Evolutionary conservation across 2,329 filamentous ascomycete genomes (phyloP).

Genomic region (Alternaria longipes): DNA sequence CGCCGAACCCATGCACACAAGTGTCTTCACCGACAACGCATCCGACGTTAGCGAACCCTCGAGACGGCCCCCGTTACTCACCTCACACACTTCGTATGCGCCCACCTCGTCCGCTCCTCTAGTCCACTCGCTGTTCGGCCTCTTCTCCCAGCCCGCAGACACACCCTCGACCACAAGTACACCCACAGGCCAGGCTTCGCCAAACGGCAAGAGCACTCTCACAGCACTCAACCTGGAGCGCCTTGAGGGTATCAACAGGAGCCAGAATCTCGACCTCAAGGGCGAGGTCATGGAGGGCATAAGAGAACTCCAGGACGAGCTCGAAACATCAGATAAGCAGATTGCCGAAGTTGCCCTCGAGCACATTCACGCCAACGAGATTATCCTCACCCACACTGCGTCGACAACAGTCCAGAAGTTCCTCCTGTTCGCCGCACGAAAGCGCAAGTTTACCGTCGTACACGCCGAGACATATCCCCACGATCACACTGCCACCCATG

Average conservation of each 20-base stretch:
- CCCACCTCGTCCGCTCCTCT: slow-evolving; percentile 61
- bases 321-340: slow-evolving; percentile 91
- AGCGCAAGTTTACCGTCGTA: slow-evolving; percentile 91
- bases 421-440: slow-evolving; percentile 83
- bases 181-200: slow-evolving; percentile 62
- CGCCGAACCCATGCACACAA: slow-evolving; percentile 46
- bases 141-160: slow-evolving; percentile 76
- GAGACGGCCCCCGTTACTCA: slow-evolving; percentile 68
- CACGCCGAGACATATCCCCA: slow-evolving; percentile 79
- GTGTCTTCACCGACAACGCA: slow-evolving; percentile 40
- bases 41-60: slow-evolving; percentile 49
- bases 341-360: slow-evolving; percentile 88
- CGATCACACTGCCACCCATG: slow-evolving; percentile 71
- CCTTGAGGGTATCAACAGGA: slow-evolving; percentile 51
- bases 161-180: slow-evolving; percentile 57
- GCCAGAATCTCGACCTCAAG: slow-evolving; percentile 72
- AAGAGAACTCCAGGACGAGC: slow-evolving; percentile 93
- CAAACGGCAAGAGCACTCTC: slow-evolving; percentile 54
- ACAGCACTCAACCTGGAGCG: slow-evolving; percentile 50
- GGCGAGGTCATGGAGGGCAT: slow-evolving; percentile 95
- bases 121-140: slow-evolving; percentile 83
- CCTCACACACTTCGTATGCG: slow-evolving; percentile 71
- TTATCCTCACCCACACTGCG: slow-evolving; percentile 88
- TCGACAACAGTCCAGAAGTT: slow-evolving; percentile 90
- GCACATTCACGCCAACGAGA: slow-evolving; percentile 92